A percentile compares a stretch with the other conserved stretches of the same genome.
These are phyloP conservation scores for Daedaleopsis nitida DNA, from an alignment of 768 basidiomycete genomes.

Conservation along the genomic window DNA sequence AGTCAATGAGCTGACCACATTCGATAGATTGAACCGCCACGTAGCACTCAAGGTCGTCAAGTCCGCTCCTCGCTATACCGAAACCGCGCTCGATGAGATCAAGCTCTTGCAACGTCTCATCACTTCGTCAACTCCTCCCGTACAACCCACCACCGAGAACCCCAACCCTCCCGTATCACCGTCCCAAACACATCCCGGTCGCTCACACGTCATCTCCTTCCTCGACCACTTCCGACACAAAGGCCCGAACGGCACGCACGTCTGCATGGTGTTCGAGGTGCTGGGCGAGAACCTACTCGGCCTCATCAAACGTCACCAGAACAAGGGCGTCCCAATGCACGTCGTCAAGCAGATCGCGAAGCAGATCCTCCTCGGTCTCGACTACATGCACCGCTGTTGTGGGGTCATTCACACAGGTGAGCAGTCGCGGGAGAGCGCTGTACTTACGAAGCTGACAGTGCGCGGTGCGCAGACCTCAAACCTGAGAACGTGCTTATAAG, in stretches of 20 bases:
- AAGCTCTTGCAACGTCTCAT: constrained; percentile 96
- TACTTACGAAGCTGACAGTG: constrained; percentile 2
- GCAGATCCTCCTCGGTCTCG: constrained; percentile 91
- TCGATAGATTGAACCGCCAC: constrained; percentile 83
- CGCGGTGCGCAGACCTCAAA: constrained; percentile 69
- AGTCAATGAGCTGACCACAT: not conserved
- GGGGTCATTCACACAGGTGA: constrained; percentile 93
- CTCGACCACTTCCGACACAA: constrained; percentile 97
- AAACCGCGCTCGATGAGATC: constrained; percentile 98
- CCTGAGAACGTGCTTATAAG: constrained; percentile 97
- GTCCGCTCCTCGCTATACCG: constrained; percentile 94
- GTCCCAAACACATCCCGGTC: constrained; percentile 78
- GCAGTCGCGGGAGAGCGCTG: constrained; percentile 21
- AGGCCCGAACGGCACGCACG: constrained; percentile 95
- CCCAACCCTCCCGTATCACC: constrained; percentile 56
- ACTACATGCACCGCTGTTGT: constrained; percentile 98
- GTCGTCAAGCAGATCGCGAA: constrained; percentile 96
- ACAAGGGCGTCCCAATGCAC: constrained; percentile 93
- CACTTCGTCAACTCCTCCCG: constrained; percentile 68
- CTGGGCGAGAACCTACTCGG: constrained; percentile 95
- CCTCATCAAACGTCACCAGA: constrained; percentile 97
- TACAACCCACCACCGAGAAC: constrained; percentile 47
- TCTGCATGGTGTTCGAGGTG: constrained; percentile 99
- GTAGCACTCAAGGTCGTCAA: constrained; percentile 99
- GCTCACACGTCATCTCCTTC: constrained; percentile 94